A percentile compares a stretch with the other conserved stretches of the same genome.
Conservation (phyloP, 179 eudicot genomes). For the Spinacia oleracea region DNA sequence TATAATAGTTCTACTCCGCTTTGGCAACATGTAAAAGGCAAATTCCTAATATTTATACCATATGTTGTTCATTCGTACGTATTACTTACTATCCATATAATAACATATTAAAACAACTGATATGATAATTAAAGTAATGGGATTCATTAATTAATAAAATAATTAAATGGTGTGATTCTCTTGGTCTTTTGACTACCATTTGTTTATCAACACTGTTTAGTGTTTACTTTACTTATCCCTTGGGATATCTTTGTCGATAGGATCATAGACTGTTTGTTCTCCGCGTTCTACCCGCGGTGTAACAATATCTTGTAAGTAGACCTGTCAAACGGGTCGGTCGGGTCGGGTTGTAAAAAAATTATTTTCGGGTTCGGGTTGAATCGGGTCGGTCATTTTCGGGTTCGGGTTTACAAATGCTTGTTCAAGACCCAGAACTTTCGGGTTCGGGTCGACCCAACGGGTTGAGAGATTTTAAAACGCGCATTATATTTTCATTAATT, state of each 20-base stretch:
- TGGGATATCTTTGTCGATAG: not conserved
- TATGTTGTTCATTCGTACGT: not conserved
- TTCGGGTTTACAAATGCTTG: too few relatives aligned
- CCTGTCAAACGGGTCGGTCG: too few relatives aligned
- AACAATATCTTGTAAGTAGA: not conserved
- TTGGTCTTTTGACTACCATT: not conserved
- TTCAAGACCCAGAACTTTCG: too few relatives aligned
- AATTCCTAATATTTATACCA: not conserved
- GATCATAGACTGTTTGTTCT: not conserved
- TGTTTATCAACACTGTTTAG: not conserved
- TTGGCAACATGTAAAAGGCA: constrained; percentile 22
- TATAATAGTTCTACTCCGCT: constrained; percentile 15
- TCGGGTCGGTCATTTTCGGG: too few relatives aligned
- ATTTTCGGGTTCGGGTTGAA: too few relatives aligned
- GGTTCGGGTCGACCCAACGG: too few relatives aligned
- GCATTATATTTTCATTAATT: too few relatives aligned
- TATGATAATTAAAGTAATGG: not conserved
- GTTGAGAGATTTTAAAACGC: too few relatives aligned
- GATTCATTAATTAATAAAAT: not conserved
- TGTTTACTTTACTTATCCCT: constrained; percentile 17
- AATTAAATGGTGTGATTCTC: constrained; percentile 9
- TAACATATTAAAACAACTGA: not conserved
- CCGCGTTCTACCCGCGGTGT: constrained; percentile 19
- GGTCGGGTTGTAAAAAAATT: too few relatives aligned
- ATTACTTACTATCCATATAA: not conserved